Conservation (phyloP, 805 yeast species). For the Saccharomyces jurei region DNA sequence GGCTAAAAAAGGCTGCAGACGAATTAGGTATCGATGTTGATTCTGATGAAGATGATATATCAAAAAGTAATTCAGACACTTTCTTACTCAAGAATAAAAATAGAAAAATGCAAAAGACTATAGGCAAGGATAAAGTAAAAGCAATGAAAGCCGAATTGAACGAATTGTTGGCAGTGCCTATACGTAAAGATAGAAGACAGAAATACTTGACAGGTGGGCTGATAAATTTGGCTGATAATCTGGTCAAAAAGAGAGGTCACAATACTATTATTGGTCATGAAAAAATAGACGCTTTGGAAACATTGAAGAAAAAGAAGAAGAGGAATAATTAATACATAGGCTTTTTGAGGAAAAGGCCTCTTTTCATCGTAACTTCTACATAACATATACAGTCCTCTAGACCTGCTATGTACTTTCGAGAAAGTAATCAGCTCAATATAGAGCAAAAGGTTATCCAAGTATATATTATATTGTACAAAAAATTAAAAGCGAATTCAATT, state of each 20-base stretch:
- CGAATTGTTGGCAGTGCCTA: constrained; percentile 42
- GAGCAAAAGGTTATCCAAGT: background rate
- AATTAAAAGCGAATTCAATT: background rate
- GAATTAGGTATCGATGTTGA: constrained; percentile 78
- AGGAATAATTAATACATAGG: constrained; percentile 3
- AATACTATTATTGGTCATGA: constrained; percentile 61
- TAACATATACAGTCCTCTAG: background rate
- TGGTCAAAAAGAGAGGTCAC: constrained; percentile 62
- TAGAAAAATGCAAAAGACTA: constrained; percentile 43
- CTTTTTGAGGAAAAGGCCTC: background rate
- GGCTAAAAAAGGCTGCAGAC: constrained; percentile 88
- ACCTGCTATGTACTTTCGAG: background rate
- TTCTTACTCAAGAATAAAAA: constrained; percentile 54
- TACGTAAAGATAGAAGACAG: constrained; percentile 56
- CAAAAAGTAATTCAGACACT: constrained; percentile 10
- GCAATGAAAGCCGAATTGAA: constrained; percentile 44
- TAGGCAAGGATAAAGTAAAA: constrained; percentile 43
- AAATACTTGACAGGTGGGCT: constrained; percentile 76
- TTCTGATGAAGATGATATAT: constrained; percentile 52
- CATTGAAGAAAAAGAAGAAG: constrained; percentile 35
- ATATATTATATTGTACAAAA: background rate
- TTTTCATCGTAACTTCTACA: background rate
- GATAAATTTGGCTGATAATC: constrained; percentile 66
- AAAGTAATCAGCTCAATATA: background rate
- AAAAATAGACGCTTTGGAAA: constrained; percentile 59